Conservation (phyloP, 2,329 filamentous ascomycete species). For the Decorospora gaudefroyi region DNA sequence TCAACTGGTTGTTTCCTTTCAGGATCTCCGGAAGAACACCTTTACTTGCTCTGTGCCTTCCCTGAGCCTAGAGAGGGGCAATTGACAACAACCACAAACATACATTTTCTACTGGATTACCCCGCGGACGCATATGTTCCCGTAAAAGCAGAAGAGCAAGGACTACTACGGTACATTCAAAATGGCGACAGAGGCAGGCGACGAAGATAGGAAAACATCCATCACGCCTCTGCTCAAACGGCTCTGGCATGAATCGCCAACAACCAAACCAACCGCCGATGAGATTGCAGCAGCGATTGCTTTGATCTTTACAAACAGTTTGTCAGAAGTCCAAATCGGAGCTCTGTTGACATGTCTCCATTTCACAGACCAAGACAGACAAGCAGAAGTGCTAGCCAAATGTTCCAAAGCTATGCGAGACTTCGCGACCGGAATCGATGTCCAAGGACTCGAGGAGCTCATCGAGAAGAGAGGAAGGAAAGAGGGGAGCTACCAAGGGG, state of each 20-base stretch:
- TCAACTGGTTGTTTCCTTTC: constrained; percentile 24
- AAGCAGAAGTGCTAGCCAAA: constrained; percentile 82
- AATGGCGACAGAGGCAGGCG: constrained; percentile 33
- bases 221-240: constrained; percentile 75
- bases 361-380: constrained; percentile 83
- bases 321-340: constrained; percentile 86
- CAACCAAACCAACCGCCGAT: constrained; percentile 61
- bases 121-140: constrained; percentile 19
- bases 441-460: constrained; percentile 62
- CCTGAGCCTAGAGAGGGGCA: not conserved
- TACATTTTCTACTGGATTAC: constrained; percentile 12
- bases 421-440: constrained; percentile 74
- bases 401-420: constrained; percentile 83
- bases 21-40: not conserved
- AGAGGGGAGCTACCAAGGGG: constrained; percentile 78
- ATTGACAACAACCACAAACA: constrained; percentile 1
- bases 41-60: not conserved
- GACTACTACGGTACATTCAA: constrained; percentile 5
- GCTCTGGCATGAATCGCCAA: constrained; percentile 63
- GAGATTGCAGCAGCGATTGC: constrained; percentile 91
- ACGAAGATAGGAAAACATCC: constrained; percentile 47
- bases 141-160: constrained; percentile 10
- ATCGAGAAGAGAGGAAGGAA: constrained; percentile 64
- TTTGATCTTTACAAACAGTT: constrained; percentile 85
- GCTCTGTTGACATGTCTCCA: constrained; percentile 88